Conservation (phyloP, 176 grass and related monocot species). For the Eleusine coracana region DNA sequence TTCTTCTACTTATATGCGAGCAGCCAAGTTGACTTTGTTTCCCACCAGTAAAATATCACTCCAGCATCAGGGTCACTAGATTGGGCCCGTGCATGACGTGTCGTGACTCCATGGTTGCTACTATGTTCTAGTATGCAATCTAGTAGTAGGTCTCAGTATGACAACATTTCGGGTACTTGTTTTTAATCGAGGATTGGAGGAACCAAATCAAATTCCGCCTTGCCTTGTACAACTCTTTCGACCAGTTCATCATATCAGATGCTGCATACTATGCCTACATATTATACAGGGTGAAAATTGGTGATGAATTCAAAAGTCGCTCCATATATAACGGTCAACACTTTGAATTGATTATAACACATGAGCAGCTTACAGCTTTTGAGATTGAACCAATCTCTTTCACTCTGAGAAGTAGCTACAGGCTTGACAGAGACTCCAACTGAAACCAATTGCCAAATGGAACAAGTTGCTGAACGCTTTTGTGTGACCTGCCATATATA, state of each 20-base stretch:
- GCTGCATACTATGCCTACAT: too few relatives aligned
- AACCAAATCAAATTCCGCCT: not conserved
- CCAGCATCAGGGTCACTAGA: slow-evolving; percentile 6
- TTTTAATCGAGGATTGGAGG: not conserved
- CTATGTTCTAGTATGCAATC: too few relatives aligned
- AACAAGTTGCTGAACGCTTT: not conserved
- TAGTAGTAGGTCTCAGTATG: not conserved
- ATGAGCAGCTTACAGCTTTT: too few relatives aligned
- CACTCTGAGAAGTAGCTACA: too few relatives aligned
- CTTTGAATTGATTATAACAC: too few relatives aligned
- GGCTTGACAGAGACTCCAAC: not conserved
- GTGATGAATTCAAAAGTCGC: too few relatives aligned
- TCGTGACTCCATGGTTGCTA: not conserved
- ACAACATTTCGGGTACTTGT: not conserved
- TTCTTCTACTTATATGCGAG: too few relatives aligned
- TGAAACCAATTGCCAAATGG: not conserved
- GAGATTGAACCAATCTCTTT: too few relatives aligned
- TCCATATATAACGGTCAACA: too few relatives aligned
- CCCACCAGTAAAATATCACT: not conserved
- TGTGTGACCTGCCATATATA: too few relatives aligned
- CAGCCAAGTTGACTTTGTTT: slow-evolving; percentile 48
- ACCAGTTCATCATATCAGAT: not conserved
- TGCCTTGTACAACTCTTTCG: not conserved
- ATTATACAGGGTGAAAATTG: too few relatives aligned
- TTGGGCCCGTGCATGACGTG: slow-evolving; percentile 5